Conservation (phyloP, 495 filamentous ascomycete genomes). For the Daldinia grandis region DNA sequence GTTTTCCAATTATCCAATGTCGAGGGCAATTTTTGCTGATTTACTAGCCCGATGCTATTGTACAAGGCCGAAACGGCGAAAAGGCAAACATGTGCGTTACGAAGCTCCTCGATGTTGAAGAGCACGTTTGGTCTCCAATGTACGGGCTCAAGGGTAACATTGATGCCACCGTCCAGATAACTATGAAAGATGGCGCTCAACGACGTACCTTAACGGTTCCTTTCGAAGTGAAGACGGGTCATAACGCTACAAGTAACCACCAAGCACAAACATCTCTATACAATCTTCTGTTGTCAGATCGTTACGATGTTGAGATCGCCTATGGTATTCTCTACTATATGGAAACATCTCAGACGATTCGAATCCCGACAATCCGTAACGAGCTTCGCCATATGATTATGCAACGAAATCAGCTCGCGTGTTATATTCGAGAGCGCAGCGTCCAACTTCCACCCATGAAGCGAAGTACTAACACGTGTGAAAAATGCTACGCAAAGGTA, state of each 20-base stretch:
- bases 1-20: constrained; percentile 14
- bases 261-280: constrained; percentile 95
- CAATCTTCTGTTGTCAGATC: constrained; percentile 89
- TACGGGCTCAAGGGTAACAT: constrained; percentile 98
- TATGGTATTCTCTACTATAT: constrained; percentile 95
- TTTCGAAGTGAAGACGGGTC: constrained; percentile 94
- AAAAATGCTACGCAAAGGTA: constrained; percentile 84
- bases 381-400: constrained; percentile 96
- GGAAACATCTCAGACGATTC: constrained; percentile 83
- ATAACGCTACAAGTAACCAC: constrained; percentile 77
- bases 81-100: constrained; percentile 81
- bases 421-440: constrained; percentile 80
- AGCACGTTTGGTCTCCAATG: constrained; percentile 97
- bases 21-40: constrained; percentile 29
- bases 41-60: constrained; percentile 70
- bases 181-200: constrained; percentile 69
- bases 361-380: constrained; percentile 81
- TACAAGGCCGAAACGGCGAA: constrained; percentile 79
- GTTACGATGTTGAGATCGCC: constrained; percentile 89
- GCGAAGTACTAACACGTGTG: constrained; percentile 77
- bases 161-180: constrained; percentile 96
- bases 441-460: constrained; percentile 84
- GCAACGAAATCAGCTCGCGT: constrained; percentile 88
- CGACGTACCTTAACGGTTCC: constrained; percentile 82
- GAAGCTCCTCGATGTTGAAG: constrained; percentile 94